These are phyloP conservation scores for Leucosporidium yakuticum DNA, from an alignment of 768 basidiomycete genomes.

Conservation along the genomic window DNA sequence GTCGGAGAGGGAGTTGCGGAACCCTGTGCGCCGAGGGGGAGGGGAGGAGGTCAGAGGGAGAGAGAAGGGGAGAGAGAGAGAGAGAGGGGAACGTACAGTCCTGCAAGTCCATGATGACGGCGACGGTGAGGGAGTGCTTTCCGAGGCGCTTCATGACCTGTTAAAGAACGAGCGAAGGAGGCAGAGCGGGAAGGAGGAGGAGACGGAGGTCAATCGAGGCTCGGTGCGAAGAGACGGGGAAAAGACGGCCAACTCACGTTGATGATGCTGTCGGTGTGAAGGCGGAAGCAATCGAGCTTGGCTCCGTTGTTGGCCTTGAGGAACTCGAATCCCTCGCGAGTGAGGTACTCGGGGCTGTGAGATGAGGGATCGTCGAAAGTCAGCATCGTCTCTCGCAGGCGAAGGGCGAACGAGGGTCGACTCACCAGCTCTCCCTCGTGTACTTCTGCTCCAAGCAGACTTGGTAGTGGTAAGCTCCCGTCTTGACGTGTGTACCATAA, in stretches of 20 bases:
- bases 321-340: conserved; percentile 55
- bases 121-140: conserved; percentile 55
- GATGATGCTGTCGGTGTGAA: conserved; percentile 67
- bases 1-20: conserved; percentile 23
- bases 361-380: conserved; percentile 38
- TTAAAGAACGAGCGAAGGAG: background rate
- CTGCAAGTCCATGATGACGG: conserved; percentile 64
- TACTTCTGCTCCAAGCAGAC: conserved; percentile 27
- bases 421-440: conserved; percentile 47
- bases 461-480: conserved; percentile 63
- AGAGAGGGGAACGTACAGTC: conserved; percentile 41
- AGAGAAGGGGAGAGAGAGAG: no score
- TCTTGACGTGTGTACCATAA: conserved; percentile 47
- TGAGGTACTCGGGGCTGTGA: conserved; percentile 55
- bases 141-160: conserved; percentile 41
- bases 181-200: background rate
- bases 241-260: conserved; percentile 41
- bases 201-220: conserved; percentile 37
- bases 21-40: conserved; percentile 6
- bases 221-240: conserved; percentile 40
- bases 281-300: conserved; percentile 54
- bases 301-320: conserved; percentile 52
- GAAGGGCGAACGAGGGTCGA: conserved; percentile 54
- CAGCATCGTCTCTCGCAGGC: background rate
- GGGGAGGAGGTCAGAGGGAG: background rate